phyloP scores from a whole-genome alignment of 2,329 filamentous ascomycete genomes.

The Clonostachys sp. region DNA sequence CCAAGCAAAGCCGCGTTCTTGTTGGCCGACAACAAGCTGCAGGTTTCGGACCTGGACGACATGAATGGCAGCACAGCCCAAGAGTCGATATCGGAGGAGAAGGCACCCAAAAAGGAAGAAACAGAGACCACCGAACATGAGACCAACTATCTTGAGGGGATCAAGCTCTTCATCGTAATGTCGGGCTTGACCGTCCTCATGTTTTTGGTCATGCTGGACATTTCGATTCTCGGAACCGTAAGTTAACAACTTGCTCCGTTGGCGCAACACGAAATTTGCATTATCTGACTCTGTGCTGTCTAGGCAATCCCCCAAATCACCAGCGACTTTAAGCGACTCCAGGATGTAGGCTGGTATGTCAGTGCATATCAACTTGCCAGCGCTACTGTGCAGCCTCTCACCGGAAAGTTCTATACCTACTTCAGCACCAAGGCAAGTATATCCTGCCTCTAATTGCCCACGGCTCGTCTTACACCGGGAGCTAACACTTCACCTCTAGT shows the following conservation, averaged over 20 bases:
- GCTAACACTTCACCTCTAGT: conserved; percentile 1
- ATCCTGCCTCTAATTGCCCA: too few relatives aligned
- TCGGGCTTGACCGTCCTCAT: conserved; percentile 25
- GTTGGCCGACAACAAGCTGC: too few relatives aligned
- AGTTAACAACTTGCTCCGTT: conserved; percentile 4
- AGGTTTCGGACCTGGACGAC: too few relatives aligned
- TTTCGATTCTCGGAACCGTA: conserved; percentile 43
- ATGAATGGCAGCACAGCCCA: too few relatives aligned
- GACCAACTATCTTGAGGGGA: conserved; percentile 7
- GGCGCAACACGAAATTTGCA: neutral
- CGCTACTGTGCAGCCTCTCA: conserved; percentile 41
- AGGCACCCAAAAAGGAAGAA: too few relatives aligned
- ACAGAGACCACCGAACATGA: too few relatives aligned
- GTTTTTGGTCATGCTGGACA: conserved; percentile 41
- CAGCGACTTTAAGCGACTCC: conserved; percentile 37
- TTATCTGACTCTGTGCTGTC: neutral
- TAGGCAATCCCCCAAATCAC: conserved; percentile 42
- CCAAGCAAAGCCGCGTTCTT: too few relatives aligned
- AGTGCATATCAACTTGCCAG: conserved; percentile 40
- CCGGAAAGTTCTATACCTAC: conserved; percentile 41
- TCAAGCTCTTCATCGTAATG: conserved; percentile 22
- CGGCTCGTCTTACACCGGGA: too few relatives aligned
- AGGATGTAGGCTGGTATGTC: conserved; percentile 50
- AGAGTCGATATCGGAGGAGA: too few relatives aligned
- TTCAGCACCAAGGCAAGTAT: conserved; percentile 30